A percentile compares a stretch with the other conserved stretches of the same genome.
Evolutionary conservation across 331 rosid species (phyloP).

Genomic region (Malus hybrid): DNA sequence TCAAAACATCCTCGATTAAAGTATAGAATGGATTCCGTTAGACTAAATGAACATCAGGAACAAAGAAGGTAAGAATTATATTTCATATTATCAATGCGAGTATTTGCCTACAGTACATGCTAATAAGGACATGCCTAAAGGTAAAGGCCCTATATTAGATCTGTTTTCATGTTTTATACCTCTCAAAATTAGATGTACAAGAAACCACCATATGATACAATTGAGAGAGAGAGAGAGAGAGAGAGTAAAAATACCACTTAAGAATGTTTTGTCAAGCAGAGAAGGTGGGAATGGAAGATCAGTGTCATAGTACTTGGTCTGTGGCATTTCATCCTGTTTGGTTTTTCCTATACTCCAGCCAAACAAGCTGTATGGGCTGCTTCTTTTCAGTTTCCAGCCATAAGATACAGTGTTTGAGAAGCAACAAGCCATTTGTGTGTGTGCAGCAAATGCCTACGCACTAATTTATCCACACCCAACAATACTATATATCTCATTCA

Average conservation of each 20-base stretch:
- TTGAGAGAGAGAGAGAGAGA: slow-evolving; percentile 8
- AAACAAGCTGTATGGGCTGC: slow-evolving; percentile 42
- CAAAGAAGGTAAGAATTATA: background rate
- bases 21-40: too few species aligned
- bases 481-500: background rate
- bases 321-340: slow-evolving; percentile 34
- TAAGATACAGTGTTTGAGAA: slow-evolving; percentile 26
- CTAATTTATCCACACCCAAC: slow-evolving; percentile 1
- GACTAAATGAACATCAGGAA: background rate
- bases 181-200: background rate
- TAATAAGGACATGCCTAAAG: too few species aligned
- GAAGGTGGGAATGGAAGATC: slow-evolving; percentile 74
- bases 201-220: background rate
- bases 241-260: slow-evolving; percentile 37
- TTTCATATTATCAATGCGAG: background rate
- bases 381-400: slow-evolving; percentile 22
- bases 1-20: background rate
- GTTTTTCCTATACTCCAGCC: slow-evolving; percentile 63
- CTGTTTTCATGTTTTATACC: slow-evolving; percentile 1
- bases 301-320: slow-evolving; percentile 54
- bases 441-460: background rate
- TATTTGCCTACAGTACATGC: background rate
- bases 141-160: background rate
- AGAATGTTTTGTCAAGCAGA: slow-evolving; percentile 56
- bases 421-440: slow-evolving; percentile 39